Conservation (phyloP, 2,329 filamentous ascomycete species). For the Pseudogymnoascus sp. region DNA sequence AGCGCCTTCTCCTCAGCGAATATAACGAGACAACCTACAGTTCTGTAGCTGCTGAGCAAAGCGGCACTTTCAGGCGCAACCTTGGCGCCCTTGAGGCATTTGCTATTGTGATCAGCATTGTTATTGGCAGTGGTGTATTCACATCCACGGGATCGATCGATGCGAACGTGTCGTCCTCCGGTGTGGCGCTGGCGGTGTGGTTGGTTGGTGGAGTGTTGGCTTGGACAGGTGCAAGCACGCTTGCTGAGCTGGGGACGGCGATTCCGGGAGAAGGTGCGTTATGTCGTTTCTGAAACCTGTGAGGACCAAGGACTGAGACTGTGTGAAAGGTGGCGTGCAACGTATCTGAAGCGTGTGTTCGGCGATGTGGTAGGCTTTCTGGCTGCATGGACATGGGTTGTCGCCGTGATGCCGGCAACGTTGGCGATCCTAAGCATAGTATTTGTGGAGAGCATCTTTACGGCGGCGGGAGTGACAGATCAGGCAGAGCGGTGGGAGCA, state of each 20-base stretch:
- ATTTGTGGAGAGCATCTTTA: constrained; percentile 52
- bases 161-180: constrained; percentile 53
- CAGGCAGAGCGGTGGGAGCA: constrained; percentile 34
- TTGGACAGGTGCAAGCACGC: constrained; percentile 54
- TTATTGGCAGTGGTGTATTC: constrained; percentile 57
- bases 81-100: constrained; percentile 43
- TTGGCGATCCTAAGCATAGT: constrained; percentile 56
- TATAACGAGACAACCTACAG: constrained; percentile 2
- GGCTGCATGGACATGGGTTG: constrained; percentile 57
- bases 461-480: constrained; percentile 39
- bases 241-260: constrained; percentile 54
- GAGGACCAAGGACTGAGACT: not conserved
- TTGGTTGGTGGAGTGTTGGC: constrained; percentile 51
- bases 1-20: constrained; percentile 8
- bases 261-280: constrained; percentile 48
- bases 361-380: constrained; percentile 54
- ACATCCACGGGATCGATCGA: constrained; percentile 56
- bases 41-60: not conserved
- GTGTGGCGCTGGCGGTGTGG: constrained; percentile 50
- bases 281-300: not conserved
- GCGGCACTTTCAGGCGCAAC: constrained; percentile 33
- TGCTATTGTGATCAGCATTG: constrained; percentile 52
- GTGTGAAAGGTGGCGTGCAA: constrained; percentile 45
- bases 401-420: constrained; percentile 55
- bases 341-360: constrained; percentile 52